Percentiles rank a stretch among this genome's conserved stretches.
Conservation (phyloP, 176 grass and related monocot genomes). For the Puya raimondii region DNA sequence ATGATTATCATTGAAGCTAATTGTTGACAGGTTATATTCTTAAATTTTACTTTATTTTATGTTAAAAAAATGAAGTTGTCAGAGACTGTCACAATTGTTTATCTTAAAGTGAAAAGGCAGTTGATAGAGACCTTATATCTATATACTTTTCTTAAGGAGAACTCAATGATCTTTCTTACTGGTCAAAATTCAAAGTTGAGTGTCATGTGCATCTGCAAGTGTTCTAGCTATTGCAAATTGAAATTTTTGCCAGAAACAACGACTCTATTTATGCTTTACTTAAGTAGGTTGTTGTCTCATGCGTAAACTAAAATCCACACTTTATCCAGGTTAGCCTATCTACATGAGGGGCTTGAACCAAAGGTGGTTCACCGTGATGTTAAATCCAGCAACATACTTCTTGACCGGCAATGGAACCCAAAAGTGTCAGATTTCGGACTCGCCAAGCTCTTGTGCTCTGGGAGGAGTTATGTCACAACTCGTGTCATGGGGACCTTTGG, state of each 20-base stretch:
- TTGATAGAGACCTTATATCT: no score
- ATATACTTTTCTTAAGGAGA: neutral
- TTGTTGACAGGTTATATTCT: no score
- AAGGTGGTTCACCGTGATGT: slow-evolving; percentile 90
- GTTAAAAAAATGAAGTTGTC: no score
- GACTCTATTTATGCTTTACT: neutral
- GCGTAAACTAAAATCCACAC: slow-evolving; percentile 7
- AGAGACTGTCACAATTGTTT: no score
- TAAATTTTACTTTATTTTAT: no score
- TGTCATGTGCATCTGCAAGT: slow-evolving; percentile 13
- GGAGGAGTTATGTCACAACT: slow-evolving; percentile 54
- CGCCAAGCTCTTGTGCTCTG: slow-evolving; percentile 75
- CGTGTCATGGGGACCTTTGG: slow-evolving; percentile 96
- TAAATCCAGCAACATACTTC: slow-evolving; percentile 92
- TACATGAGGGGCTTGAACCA: slow-evolving; percentile 89
- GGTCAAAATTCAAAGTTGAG: neutral
- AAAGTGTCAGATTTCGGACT: slow-evolving; percentile 91
- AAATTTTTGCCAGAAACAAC: neutral
- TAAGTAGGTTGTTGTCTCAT: neutral
- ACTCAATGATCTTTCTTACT: neutral
- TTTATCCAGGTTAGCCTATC: slow-evolving; percentile 67
- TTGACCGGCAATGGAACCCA: slow-evolving; percentile 77
- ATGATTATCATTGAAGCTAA: no score
- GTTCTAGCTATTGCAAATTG: neutral
- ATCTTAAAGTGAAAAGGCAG: no score